Percentiles rank a stretch among this genome's conserved stretches.
Conservation (phyloP, 192 early-diverging fungal species). For the Entomortierella chlamydospora region DNA sequence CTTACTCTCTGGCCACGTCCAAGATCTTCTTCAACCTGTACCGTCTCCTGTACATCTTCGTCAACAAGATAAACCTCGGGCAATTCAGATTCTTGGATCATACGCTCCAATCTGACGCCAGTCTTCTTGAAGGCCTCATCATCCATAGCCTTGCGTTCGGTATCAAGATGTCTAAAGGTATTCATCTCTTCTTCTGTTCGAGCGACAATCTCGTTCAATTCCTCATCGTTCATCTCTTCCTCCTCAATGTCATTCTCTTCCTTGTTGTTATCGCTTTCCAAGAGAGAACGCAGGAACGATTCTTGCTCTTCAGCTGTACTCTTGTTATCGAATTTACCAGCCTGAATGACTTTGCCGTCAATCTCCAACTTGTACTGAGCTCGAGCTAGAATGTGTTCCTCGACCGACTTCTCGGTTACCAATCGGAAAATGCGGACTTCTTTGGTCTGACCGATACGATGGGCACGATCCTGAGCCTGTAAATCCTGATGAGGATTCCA, state of each 20-base stretch:
- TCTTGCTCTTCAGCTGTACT: slow-evolving; percentile 95
- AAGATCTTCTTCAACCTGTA: slow-evolving; percentile 64
- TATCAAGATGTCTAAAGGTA: slow-evolving; percentile 82
- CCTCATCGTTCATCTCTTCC: slow-evolving; percentile 84
- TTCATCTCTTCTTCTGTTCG: slow-evolving; percentile 83
- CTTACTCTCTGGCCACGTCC: slow-evolving; percentile 82
- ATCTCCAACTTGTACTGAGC: slow-evolving; percentile 97
- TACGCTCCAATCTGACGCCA: slow-evolving; percentile 69
- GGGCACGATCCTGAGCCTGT: slow-evolving; percentile 99
- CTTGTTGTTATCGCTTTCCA: slow-evolving; percentile 86
- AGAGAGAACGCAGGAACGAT: slow-evolving; percentile 84
- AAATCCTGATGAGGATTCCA: slow-evolving; percentile 99
- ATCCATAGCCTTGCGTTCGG: slow-evolving; percentile 64
- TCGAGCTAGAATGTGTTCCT: slow-evolving; percentile 92
- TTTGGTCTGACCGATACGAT: slow-evolving; percentile 99
- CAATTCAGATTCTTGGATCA: slow-evolving; percentile 88
- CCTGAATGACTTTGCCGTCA: slow-evolving; percentile 99
- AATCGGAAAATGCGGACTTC: slow-evolving; percentile 96
- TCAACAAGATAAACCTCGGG: slow-evolving; percentile 84
- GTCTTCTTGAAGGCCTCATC: slow-evolving; percentile 62
- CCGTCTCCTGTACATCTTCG: slow-evolving; percentile 58
- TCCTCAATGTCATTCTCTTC: slow-evolving; percentile 76
- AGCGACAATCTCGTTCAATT: slow-evolving; percentile 94
- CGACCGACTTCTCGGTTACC: slow-evolving; percentile 91
- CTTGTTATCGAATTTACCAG: slow-evolving; percentile 99